Evolutionary conservation across 495 filamentous ascomycete species (phyloP), one percentile per base, ranked within the genome.

Genomic region (Xylaria longipes): DNA sequence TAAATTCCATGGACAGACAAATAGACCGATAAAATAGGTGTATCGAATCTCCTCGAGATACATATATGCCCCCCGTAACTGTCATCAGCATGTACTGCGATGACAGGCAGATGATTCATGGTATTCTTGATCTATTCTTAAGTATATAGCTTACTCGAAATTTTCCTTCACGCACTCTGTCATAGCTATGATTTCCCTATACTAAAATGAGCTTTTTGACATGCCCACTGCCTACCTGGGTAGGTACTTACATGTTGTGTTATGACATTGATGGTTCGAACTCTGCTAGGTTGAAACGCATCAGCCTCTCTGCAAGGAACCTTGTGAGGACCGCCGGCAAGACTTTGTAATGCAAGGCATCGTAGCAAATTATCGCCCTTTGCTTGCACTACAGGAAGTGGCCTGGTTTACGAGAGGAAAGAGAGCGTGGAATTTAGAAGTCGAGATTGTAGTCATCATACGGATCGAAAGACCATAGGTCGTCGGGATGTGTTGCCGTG

Each of bases 401-500:
- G 17, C 3, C 6, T 41, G 46, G 8, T 20, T 27, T 7, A 2
- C 17, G 20, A 27, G n/a, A 67, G 2, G 33, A 67, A 29, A 56
- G 1, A n/a, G 27, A 33, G 8, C 31, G 33, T 12, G 15, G 1
- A 7, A 9, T 62, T 69, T 45, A 69, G 12, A 69, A 37, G 27
- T 35, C 39, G n/a, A 69, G 9, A 37, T 37, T 11, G 31, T 22
- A 60, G 33, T 37, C 39, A 35, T 69, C 54, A 48, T 46, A 39
- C 20, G 61, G 12, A 37, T 69, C 35, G 46, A 64, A 68, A 58
- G 68, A 63, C 68, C 62, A 68, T 14, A 67, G 25, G 15, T 71
- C 57, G 33, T 63, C 56, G 39, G 57, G 46, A 22, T 52, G 5
- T 8, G 39, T 5, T 5, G 37, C 29, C 9, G 33, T 12, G n/a